These are phyloP conservation scores for Lichtheimia ornata DNA, from an alignment of 371 early-diverging fungal species.

Conservation along the genomic window DNA sequence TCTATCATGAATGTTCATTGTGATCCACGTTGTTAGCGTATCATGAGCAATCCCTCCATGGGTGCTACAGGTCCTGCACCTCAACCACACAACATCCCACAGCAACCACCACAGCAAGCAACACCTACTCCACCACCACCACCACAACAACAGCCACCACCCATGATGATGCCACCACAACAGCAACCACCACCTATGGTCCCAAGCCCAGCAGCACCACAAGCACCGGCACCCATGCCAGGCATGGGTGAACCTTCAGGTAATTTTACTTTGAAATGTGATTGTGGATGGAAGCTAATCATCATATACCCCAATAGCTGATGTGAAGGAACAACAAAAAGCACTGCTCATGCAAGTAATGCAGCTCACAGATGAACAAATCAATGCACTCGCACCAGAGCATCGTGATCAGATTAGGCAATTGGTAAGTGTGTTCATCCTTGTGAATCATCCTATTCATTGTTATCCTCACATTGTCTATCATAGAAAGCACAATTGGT, in stretches of 20 bases:
- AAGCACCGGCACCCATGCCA: too few species aligned
- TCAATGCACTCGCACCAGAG: constrained; percentile 54
- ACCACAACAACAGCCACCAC: constrained; percentile 7
- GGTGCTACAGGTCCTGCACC: constrained; percentile 25
- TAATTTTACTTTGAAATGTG: neutral
- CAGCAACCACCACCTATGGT: constrained; percentile 25
- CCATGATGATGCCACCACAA: constrained; percentile 8
- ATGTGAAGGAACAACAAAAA: constrained; percentile 48
- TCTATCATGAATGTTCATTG: too few species aligned
- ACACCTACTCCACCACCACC: constrained; percentile 25
- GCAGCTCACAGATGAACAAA: constrained; percentile 55
- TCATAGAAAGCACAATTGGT: constrained; percentile 6
- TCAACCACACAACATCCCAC: constrained; percentile 17
- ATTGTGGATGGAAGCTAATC: neutral
- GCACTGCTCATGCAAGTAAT: constrained; percentile 55
- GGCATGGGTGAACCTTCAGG: constrained; percentile 3
- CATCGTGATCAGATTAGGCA: constrained; percentile 55
- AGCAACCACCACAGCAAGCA: constrained; percentile 18
- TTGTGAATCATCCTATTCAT: neutral
- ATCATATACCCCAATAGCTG: constrained; percentile 10
- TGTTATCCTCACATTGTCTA: neutral
- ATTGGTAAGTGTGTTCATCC: constrained; percentile 36
- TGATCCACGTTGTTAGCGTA: constrained; percentile 14
- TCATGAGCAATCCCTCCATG: constrained; percentile 28
- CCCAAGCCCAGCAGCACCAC: neutral